A percentile compares a stretch with the other conserved stretches of the same genome.
Conservation (phyloP, 83 land plant genomes). For the Thuja plicata region DNA sequence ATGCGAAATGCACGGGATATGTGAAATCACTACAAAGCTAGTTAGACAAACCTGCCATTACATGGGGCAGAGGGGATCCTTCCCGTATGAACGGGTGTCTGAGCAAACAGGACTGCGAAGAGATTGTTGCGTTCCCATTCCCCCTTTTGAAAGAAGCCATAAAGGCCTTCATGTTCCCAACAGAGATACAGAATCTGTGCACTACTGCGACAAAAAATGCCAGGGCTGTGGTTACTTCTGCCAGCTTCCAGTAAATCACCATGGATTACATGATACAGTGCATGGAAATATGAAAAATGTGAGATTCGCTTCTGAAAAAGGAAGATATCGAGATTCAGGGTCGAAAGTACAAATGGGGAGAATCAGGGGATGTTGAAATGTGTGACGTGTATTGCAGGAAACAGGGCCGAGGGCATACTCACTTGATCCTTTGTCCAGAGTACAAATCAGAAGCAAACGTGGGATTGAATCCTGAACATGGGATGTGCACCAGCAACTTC, state of each 20-base stretch:
- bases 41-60: conserved; percentile 18
- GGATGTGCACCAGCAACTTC: neutral
- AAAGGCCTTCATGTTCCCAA: conserved; percentile 28
- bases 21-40: neutral
- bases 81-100: conserved; percentile 31
- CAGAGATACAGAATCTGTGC: conserved; percentile 19
- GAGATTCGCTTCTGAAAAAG: conserved; percentile 22
- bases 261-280: conserved; percentile 24
- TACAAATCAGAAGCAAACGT: neutral
- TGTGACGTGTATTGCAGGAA: conserved; percentile 35
- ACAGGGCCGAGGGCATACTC: conserved; percentile 28
- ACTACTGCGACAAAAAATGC: conserved; percentile 26
- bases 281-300: conserved; percentile 32
- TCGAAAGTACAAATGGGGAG: conserved; percentile 35
- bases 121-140: conserved; percentile 28
- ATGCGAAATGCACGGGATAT: conserved; percentile 14
- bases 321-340: conserved; percentile 26
- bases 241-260: conserved; percentile 19
- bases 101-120: conserved; percentile 21
- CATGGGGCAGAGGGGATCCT: conserved; percentile 19
- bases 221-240: conserved; percentile 31
- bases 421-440: conserved; percentile 23
- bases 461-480: too few relatives aligned
- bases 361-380: conserved; percentile 32
- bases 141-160: conserved; percentile 19